A percentile compares a stretch with the other conserved stretches of the same genome.
Evolutionary conservation across 2,329 filamentous ascomycete species (phyloP).

Genomic region (Phialocephala sp.): DNA sequence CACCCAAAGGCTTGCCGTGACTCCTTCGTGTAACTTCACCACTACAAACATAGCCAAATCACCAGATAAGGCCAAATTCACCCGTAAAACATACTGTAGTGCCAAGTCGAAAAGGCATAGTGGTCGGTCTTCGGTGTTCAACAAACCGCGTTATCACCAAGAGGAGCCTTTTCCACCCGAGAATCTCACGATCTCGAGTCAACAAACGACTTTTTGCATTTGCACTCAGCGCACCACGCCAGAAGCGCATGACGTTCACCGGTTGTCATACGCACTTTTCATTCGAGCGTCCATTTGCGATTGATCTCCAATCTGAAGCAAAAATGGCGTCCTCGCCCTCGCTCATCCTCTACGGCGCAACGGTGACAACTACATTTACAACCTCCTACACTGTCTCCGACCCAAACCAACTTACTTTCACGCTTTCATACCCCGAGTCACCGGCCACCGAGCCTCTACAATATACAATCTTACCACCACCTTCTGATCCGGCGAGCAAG

Average conservation of each 20-base stretch:
- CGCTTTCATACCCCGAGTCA: conserved; percentile 11
- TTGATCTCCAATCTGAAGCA: background rate
- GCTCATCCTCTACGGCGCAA: conserved; percentile 21
- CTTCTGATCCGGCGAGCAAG: background rate
- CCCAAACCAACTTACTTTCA: conserved; percentile 5
- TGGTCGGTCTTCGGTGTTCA: too few species aligned
- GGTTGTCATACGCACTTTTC: background rate
- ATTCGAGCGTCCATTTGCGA: background rate
- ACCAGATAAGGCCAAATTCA: too few species aligned
- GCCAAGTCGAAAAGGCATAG: too few species aligned
- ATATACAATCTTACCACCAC: conserved; percentile 15
- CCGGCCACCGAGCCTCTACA: conserved; percentile 2
- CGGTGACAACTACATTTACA: conserved; percentile 22
- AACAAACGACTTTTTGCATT: background rate
- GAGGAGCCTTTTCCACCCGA: too few species aligned
- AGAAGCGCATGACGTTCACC: background rate
- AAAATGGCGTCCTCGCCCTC: conserved; percentile 7
- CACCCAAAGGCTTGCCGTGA: too few species aligned
- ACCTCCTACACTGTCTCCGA: conserved; percentile 22
- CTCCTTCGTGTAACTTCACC: too few species aligned
- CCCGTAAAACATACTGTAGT: too few species aligned
- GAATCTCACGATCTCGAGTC: background rate
- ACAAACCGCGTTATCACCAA: background rate
- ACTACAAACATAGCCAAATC: too few species aligned
- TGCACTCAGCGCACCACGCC: background rate